Conservation (phyloP, 495 filamentous ascomycete genomes). For the Aspergillus leporis region DNA sequence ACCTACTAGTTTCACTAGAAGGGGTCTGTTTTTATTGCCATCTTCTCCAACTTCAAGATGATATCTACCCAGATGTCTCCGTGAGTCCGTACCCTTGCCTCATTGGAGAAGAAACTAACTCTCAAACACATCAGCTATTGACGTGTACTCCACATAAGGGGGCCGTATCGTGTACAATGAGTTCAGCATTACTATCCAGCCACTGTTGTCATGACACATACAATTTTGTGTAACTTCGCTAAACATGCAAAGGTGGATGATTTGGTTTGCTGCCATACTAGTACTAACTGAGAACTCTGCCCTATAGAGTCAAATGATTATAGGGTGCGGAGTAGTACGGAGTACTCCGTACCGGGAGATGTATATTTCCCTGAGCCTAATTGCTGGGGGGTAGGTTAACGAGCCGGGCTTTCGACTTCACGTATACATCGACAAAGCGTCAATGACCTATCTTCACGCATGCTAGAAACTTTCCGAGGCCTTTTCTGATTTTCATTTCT, state of each 20-base stretch:
- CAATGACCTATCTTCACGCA: not conserved
- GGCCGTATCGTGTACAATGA: not conserved
- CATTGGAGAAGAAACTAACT: not conserved
- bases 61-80: too few relatives aligned
- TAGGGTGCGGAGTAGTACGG: not conserved
- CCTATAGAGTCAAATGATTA: not conserved
- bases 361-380: not conserved
- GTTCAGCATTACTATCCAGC: not conserved
- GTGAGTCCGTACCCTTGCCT: too few relatives aligned
- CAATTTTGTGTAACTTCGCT: not conserved
- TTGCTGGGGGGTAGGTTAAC: not conserved
- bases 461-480: not conserved
- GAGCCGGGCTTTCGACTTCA: not conserved
- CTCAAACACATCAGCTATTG: not conserved
- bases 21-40: not conserved
- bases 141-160: not conserved
- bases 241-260: too few relatives aligned
- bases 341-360: not conserved
- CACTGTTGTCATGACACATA: not conserved
- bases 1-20: not conserved
- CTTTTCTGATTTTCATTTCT: too few relatives aligned
- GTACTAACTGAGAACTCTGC: not conserved
- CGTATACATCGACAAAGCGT: not conserved
- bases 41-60: too few relatives aligned
- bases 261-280: too few relatives aligned